Percentiles rank a stretch among this genome's conserved stretches.
These are phyloP conservation scores for Solanum stenotomum DNA, from an alignment of 257 asterid genomes.

Conservation along the genomic window DNA sequence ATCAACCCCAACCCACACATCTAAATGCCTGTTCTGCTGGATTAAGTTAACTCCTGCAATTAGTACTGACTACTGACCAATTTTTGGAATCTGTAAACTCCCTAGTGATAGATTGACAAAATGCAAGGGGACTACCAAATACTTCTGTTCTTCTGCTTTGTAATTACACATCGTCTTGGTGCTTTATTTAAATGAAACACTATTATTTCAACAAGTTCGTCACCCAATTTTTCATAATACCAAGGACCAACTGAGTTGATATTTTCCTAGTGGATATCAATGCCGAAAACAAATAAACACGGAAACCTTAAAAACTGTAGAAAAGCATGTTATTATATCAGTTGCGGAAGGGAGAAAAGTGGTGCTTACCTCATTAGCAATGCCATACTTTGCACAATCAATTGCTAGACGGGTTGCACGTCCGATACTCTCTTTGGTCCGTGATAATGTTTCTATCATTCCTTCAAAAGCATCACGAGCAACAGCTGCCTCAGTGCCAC, in stretches of 20 bases:
- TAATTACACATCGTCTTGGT: not conserved
- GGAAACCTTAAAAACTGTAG: not conserved
- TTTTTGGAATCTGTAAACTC: not conserved
- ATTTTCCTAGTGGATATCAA: not conserved
- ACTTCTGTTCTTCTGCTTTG: not conserved
- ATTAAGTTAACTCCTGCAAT: not conserved
- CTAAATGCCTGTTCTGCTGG: not conserved
- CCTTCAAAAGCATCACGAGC: conserved; percentile 99
- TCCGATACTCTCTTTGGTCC: conserved; percentile 98
- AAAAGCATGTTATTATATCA: not conserved
- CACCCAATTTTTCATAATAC: not conserved
- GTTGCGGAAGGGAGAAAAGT: not conserved
- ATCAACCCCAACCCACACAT: not conserved
- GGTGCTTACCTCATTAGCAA: conserved; percentile 76
- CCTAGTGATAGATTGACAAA: not conserved
- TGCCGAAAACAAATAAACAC: not conserved
- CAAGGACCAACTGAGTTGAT: not conserved
- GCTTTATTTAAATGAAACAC: not conserved
- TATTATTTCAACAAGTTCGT: not conserved
- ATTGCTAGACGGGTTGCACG: conserved; percentile 99
- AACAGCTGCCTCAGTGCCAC: conserved; percentile 95
- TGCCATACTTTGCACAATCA: conserved; percentile 96
- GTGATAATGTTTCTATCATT: conserved; percentile 95
- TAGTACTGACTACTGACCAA: not conserved
- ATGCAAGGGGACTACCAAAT: not conserved